These are phyloP conservation scores for Pyrrhoderma lamaoense DNA, from an alignment of 1,284 basidiomycete species.

Conservation along the genomic window DNA sequence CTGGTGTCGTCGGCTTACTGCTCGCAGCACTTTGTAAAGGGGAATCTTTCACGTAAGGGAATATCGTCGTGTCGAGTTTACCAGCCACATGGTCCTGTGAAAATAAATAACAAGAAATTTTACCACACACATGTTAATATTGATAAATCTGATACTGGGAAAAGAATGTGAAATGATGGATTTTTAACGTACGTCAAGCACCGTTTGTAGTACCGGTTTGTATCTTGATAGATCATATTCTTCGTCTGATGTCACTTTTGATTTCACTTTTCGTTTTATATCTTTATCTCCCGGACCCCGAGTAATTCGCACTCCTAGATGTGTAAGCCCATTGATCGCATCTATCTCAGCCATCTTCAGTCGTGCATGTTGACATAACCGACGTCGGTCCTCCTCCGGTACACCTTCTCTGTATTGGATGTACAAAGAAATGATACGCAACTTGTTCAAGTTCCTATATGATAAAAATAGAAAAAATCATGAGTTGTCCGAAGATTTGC, in stretches of 20 bases:
- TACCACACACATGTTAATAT: constrained; percentile 3
- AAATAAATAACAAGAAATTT: too few relatives aligned
- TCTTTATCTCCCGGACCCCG: constrained; percentile 69
- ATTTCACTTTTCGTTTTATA: constrained; percentile 73
- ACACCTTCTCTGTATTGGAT: constrained; percentile 95
- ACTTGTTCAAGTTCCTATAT: constrained; percentile 82
- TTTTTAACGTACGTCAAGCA: constrained; percentile 61
- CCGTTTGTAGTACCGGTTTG: constrained; percentile 78
- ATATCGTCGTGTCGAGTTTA: constrained; percentile 71
- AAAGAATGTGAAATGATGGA: not conserved
- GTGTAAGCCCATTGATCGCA: constrained; percentile 81
- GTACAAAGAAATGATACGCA: constrained; percentile 94
- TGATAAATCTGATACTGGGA: too few relatives aligned
- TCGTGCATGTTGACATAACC: constrained; percentile 95
- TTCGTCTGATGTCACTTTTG: constrained; percentile 65
- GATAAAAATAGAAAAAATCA: constrained; percentile 10
- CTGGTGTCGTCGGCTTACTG: constrained; percentile 31
- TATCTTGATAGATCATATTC: constrained; percentile 95
- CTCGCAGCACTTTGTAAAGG: constrained; percentile 48
- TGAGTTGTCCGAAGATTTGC: not conserved
- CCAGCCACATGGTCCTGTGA: constrained; percentile 73
- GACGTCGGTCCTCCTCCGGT: constrained; percentile 91
- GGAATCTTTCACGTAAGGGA: constrained; percentile 89
- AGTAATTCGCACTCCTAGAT: constrained; percentile 79
- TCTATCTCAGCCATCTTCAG: constrained; percentile 88